Conservation (phyloP, 2,329 filamentous ascomycete species). For the Didymella pomorum region DNA sequence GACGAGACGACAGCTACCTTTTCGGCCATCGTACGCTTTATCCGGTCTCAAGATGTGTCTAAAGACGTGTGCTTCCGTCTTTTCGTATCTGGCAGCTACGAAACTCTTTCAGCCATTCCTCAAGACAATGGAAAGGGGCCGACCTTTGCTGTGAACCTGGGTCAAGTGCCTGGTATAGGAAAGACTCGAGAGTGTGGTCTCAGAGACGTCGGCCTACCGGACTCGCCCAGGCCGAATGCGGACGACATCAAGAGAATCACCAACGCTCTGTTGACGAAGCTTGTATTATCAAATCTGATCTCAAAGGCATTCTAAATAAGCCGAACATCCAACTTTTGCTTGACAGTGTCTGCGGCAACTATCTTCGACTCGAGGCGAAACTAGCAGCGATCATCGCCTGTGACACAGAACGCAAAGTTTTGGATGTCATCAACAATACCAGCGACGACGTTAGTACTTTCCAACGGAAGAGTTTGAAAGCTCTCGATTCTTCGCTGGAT, state of each 20-base stretch:
- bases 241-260: too few relatives aligned
- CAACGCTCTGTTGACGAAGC: too few relatives aligned
- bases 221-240: too few relatives aligned
- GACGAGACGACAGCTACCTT: conserved; percentile 1
- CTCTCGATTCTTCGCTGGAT: conserved; percentile 11
- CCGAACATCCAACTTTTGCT: conserved; percentile 24
- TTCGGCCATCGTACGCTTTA: not conserved
- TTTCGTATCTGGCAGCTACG: not conserved
- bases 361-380: conserved; percentile 24
- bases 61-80: not conserved
- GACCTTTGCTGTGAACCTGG: too few relatives aligned
- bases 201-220: too few relatives aligned
- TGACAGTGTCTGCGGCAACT: conserved; percentile 20
- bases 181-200: too few relatives aligned
- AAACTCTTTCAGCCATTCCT: too few relatives aligned
- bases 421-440: conserved; percentile 22
- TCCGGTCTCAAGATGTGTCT: not conserved
- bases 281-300: too few relatives aligned
- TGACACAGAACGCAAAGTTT: conserved; percentile 25
- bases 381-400: conserved; percentile 25
- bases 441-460: conserved; percentile 14
- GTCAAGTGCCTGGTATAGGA: too few relatives aligned
- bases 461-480: not conserved
- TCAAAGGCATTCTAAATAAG: too few relatives aligned
- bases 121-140: too few relatives aligned